Evolutionary conservation across 495 filamentous ascomycete species (phyloP).

Genomic region (Cercophora sp.): DNA sequence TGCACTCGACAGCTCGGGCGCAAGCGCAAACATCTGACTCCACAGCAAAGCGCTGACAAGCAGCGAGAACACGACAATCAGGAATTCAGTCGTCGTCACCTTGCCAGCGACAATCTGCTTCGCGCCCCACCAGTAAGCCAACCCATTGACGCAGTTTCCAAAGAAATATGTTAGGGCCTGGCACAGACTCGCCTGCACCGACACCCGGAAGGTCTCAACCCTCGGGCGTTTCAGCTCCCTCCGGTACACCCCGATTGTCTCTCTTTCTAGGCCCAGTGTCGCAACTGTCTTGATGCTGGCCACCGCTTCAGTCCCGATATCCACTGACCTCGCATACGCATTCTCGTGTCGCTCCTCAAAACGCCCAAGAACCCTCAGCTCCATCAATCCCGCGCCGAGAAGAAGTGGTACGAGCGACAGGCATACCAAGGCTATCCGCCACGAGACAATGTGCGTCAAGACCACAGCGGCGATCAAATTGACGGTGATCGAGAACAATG

Average conservation of each 20-base stretch:
- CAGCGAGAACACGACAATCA: constrained; percentile 65
- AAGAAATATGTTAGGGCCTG: constrained; percentile 75
- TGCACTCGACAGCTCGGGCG: constrained; percentile 31
- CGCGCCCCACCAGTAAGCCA: constrained; percentile 76
- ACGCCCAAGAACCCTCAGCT: constrained; percentile 61
- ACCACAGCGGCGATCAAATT: constrained; percentile 64
- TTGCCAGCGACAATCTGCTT: constrained; percentile 62
- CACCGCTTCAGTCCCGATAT: constrained; percentile 81
- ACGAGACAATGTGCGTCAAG: constrained; percentile 67
- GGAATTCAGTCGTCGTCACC: constrained; percentile 69
- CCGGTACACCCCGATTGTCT: constrained; percentile 66
- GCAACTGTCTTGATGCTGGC: constrained; percentile 84
- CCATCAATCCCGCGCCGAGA: constrained; percentile 71
- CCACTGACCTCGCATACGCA: constrained; percentile 66
- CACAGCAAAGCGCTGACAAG: constrained; percentile 31
- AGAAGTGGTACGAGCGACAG: constrained; percentile 72
- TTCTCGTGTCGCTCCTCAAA: constrained; percentile 68
- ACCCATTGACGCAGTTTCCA: constrained; percentile 71
- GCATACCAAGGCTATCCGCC: constrained; percentile 84
- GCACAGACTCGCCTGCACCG: constrained; percentile 35
- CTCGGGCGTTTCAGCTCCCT: constrained; percentile 15
- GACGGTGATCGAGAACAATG: constrained; percentile 67
- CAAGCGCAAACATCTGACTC: constrained; percentile 32
- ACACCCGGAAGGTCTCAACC: constrained; percentile 15
- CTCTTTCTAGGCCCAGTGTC: constrained; percentile 52